A percentile compares a stretch with the other conserved stretches of the same genome.
Evolutionary conservation across 1,139 yeast species (phyloP).

Genomic region (Taphrina deformans): DNA sequence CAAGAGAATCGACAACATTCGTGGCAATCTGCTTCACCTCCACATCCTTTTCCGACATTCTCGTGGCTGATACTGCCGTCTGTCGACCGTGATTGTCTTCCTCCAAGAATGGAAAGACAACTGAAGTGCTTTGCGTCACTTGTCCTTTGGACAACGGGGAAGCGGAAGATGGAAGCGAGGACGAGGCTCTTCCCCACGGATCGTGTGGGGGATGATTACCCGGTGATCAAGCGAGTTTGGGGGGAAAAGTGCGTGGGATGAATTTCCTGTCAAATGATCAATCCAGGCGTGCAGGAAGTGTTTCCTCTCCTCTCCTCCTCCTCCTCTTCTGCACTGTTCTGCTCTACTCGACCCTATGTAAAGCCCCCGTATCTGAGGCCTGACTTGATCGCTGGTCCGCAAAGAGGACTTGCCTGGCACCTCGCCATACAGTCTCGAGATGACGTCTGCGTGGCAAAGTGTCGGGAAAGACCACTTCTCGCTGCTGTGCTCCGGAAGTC

Average conservation of each 20-base stretch:
- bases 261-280: too few species aligned
- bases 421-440: conserved; percentile 42
- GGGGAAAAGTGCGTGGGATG: background rate
- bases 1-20: conserved; percentile 24
- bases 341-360: too few species aligned
- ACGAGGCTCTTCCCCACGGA: background rate
- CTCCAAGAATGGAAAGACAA: too few species aligned
- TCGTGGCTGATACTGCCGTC: too few species aligned
- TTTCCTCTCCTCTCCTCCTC: too few species aligned
- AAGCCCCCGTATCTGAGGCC: too few species aligned
- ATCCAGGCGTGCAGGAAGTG: too few species aligned
- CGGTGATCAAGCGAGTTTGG: background rate
- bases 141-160: background rate
- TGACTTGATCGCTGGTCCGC: background rate
- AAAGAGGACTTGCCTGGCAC: conserved; percentile 34
- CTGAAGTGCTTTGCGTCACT: background rate
- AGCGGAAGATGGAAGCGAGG: background rate
- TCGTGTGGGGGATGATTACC: background rate
- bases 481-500: conserved; percentile 41
- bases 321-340: too few species aligned
- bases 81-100: too few species aligned
- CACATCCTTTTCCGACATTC: conserved; percentile 12
- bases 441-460: conserved; percentile 49
- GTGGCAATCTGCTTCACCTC: conserved; percentile 18
- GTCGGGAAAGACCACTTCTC: conserved; percentile 54